These are phyloP conservation scores for Aspergillus brasiliensis DNA, from an alignment of 2,329 filamentous ascomycete species.

Conservation along the genomic window DNA sequence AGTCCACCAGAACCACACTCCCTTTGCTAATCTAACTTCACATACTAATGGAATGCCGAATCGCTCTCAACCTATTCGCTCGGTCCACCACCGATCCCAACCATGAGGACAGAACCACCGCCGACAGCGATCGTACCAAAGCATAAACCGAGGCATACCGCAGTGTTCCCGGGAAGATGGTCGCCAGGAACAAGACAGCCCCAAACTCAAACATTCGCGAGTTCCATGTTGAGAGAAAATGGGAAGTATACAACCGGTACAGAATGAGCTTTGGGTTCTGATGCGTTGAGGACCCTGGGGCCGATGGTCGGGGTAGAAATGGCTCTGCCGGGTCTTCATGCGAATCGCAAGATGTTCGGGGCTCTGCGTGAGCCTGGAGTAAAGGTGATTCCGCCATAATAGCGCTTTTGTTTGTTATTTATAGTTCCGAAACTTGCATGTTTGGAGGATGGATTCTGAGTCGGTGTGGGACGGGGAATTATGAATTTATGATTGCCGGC, in stretches of 20 bases:
- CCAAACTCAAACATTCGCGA: slow-evolving; percentile 66
- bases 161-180: slow-evolving; percentile 60
- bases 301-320: background rate
- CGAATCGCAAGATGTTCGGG: background rate
- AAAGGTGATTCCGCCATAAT: background rate
- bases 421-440: no score
- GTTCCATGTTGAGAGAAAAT: slow-evolving; percentile 66
- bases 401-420: background rate
- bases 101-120: slow-evolving; percentile 60
- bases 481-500: background rate
- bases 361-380: background rate
- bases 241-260: slow-evolving; percentile 57
- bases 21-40: background rate
- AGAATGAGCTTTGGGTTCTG: slow-evolving; percentile 13
- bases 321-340: background rate
- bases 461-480: no score
- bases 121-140: slow-evolving; percentile 59
- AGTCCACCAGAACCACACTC: background rate
- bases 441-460: no score
- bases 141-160: slow-evolving; percentile 71
- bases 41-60: slow-evolving; percentile 53
- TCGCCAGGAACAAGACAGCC: slow-evolving; percentile 60
- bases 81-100: slow-evolving; percentile 64
- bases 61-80: slow-evolving; percentile 52
- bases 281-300: background rate